Percentiles rank a stretch among this genome's conserved stretches.
Conservation (phyloP, 257 asterid genomes). For the Penstemon newberryi region DNA sequence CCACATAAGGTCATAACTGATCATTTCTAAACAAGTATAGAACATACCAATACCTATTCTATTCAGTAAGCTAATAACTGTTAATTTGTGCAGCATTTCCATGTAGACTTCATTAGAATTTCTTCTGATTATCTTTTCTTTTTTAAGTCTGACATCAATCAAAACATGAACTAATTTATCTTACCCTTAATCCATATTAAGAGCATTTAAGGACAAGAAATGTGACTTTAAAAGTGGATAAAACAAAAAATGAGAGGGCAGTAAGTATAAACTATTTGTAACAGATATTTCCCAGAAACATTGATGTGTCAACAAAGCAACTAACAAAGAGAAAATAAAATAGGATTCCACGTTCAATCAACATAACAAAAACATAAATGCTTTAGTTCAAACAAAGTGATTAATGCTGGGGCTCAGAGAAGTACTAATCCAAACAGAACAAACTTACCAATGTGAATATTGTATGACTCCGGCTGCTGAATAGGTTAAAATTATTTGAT, state of each 20-base stretch:
- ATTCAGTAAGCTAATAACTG: not conserved
- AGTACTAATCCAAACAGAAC: constrained; percentile 20
- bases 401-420: not conserved
- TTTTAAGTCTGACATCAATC: not conserved
- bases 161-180: not conserved
- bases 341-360: not conserved
- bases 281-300: not conserved
- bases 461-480: constrained; percentile 99
- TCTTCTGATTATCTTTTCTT: no score
- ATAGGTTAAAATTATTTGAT: constrained; percentile 92
- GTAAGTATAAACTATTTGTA: not conserved
- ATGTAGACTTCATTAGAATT: not conserved
- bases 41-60: not conserved
- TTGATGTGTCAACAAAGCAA: not conserved
- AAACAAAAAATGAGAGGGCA: no score
- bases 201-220: not conserved
- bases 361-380: not conserved
- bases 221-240: no score
- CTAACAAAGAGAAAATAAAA: not conserved
- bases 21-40: not conserved
- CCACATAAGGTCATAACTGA: not conserved
- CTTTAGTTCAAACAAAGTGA: not conserved
- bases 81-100: not conserved
- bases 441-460: constrained; percentile 88
- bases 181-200: not conserved